These are phyloP conservation scores for Erigeron canadensis DNA, from an alignment of 129 eudicot species.

Conservation along the genomic window DNA sequence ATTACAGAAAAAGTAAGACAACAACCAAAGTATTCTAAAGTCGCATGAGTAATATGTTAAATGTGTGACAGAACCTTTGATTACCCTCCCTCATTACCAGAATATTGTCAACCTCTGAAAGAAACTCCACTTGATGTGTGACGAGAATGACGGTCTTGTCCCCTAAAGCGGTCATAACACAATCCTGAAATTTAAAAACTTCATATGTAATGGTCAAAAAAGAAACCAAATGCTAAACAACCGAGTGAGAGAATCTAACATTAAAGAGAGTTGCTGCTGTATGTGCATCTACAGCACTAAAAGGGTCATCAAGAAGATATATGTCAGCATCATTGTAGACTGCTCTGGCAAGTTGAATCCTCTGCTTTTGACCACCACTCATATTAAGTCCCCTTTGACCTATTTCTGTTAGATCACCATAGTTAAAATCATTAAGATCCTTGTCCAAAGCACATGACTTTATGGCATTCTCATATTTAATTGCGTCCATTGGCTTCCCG, in stretches of 20 bases:
- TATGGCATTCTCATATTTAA: slow-evolving; percentile 48
- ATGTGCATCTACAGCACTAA: slow-evolving; percentile 85
- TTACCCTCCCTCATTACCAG: slow-evolving; percentile 49
- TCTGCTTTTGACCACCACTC: slow-evolving; percentile 87
- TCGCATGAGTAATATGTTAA: not conserved
- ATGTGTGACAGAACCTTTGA: not conserved
- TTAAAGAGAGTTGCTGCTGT: slow-evolving; percentile 72
- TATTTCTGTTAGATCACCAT: slow-evolving; percentile 72
- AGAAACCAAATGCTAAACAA: not conserved
- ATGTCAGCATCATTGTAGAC: slow-evolving; percentile 67
- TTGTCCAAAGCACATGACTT: slow-evolving; percentile 59
- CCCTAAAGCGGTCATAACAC: slow-evolving; percentile 57
- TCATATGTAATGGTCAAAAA: not conserved
- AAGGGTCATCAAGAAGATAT: slow-evolving; percentile 74
- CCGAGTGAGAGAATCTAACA: slow-evolving; percentile 23
- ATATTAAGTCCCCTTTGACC: slow-evolving; percentile 74
- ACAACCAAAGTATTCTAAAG: not conserved
- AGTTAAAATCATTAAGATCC: slow-evolving; percentile 53
- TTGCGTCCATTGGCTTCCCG: slow-evolving; percentile 59
- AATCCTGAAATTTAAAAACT: slow-evolving; percentile 44
- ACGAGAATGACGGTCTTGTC: slow-evolving; percentile 62
- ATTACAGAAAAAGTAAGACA: not conserved
- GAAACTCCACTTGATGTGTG: slow-evolving; percentile 75
- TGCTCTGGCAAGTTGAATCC: slow-evolving; percentile 76
- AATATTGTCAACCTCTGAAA: slow-evolving; percentile 51